phyloP scores from a whole-genome alignment of 2,329 filamentous ascomycete species.

The Pestalotiopsis sp. region DNA sequence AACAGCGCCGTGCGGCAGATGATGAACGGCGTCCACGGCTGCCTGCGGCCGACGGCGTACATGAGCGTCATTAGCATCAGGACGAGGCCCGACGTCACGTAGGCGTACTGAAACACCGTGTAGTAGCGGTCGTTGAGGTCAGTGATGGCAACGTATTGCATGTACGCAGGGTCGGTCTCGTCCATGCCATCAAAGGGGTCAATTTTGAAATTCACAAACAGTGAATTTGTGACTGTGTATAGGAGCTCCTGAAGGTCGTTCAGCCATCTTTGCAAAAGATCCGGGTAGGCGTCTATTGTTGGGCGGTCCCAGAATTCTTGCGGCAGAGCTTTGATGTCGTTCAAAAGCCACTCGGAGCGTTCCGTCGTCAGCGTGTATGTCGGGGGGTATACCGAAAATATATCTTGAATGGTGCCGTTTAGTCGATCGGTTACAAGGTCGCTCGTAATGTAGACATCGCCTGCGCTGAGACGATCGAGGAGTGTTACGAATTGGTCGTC shows the following conservation, averaged over 20 bases:
- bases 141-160: neutral
- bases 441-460: constrained; percentile 11
- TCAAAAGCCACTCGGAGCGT: neutral
- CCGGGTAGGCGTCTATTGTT: constrained; percentile 5
- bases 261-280: neutral
- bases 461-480: neutral
- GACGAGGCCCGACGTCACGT: constrained; percentile 21
- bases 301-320: constrained; percentile 2
- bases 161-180: neutral
- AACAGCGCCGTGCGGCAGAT: constrained; percentile 23
- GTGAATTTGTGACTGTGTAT: constrained; percentile 15
- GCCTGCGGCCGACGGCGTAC: constrained; percentile 19
- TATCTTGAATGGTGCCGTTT: neutral
- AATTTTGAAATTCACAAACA: constrained; percentile 20
- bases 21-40: constrained; percentile 27
- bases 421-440: constrained; percentile 12
- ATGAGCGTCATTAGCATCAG: constrained; percentile 28
- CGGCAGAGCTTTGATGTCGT: constrained; percentile 11
- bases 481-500: constrained; percentile 24
- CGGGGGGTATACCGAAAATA: neutral
- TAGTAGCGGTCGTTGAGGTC: neutral
- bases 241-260: constrained; percentile 11
- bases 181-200: constrained; percentile 3
- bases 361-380: constrained; percentile 7
- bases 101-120: constrained; percentile 12